Evolutionary conservation across 805 yeast species (phyloP), one percentile per base, ranked within the genome.

Genomic region (Zygotorulaspora chibaensis): DNA sequence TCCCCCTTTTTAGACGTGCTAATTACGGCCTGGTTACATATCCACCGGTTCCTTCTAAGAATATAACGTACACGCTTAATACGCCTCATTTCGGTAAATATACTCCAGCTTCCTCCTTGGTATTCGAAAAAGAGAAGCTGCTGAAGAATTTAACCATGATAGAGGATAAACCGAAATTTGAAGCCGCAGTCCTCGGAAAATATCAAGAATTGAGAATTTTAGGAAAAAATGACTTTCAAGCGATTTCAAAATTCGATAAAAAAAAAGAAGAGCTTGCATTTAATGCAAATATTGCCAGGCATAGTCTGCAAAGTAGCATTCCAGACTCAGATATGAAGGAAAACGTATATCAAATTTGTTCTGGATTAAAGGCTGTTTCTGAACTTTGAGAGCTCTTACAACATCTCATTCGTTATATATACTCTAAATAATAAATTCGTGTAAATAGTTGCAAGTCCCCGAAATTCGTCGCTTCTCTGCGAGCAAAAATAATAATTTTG

Each of bases 81-180:
- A 79, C 88, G 44, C 68, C 72, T 6, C 86, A 85, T 56, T 81
- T 84, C 8, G 97, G 89, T 7, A 76, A 86, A 10, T 68, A 90
- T 38, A 72, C 83, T 2, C 70, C 77, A 8, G 95, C 95, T 1
- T 70, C 77, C 54, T 63, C 62, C 3, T 38, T 61, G 16, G 43
- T 48, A 5, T 38, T 58, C 18, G 52, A 55, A 27, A 55, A 52
- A 33, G 66, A 65, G 38, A 57, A 46, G 25, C 46, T 59, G 18
- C 46, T 57, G 26, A 55, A 55, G n/a, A 63, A 63, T 38, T 25
- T 54, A 3, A 34, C 41, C 3, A 41, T 58, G 7, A 20, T 46
- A 2, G 37, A 48, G 3, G 53, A 60, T 40, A 23, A 42, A 2
- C 34, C 48, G 2, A 48, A 49, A 16, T 54, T 55, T 20, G 39